Evolutionary conservation across 305 asterid genomes (phyloP), one percentile per base, ranked within the genome.

Genomic region (Fraxinus velutina): DNA sequence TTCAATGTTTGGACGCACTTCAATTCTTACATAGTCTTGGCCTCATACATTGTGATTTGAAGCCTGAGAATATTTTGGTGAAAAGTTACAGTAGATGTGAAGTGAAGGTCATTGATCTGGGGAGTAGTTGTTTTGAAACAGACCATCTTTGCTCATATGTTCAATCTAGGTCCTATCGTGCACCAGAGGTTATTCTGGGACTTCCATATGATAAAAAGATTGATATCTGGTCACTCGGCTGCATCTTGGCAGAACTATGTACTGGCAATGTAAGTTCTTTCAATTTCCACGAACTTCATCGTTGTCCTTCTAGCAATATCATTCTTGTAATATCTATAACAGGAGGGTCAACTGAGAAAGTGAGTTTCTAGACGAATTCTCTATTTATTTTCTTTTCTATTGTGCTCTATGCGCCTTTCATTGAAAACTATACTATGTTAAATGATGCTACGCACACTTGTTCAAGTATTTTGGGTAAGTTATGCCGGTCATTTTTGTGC

Each of bases 51-150:
- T 96, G 99, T 83, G 99, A 96, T 84, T 89, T 96, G 91, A 96
- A 96, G 90, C 99, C 99, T 47, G 99, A 96, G 90, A 96, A 96
- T 85, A 96, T 96, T 85, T 91, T 96, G 89, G 99, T 96, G 88
- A 96, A 96, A 90, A 96, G 99, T 87, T 96, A 96, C 91, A 96
- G 99, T 88, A 90, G 99, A 85, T 96, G 99, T 85, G 99, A 96
- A 88, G 94, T 96, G 87, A 96, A 96, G 95, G 99, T 96, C 86
- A 96, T 96, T 82, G 99, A 96, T 84, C 91, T 96, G 21, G 99
- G 98, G 77, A 96, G 99, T 87, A 96, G 99, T 86, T 96, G 99
- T 80, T 96, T 94, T 77, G 94, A 93, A 85, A 96, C 98, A 15
- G 99, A 96, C 86, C 98, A 96, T 89, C 97, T 96, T 66, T 96